phyloP scores from a whole-genome alignment of 2,329 filamentous ascomycete species.

The Elsinoe arachidis region DNA sequence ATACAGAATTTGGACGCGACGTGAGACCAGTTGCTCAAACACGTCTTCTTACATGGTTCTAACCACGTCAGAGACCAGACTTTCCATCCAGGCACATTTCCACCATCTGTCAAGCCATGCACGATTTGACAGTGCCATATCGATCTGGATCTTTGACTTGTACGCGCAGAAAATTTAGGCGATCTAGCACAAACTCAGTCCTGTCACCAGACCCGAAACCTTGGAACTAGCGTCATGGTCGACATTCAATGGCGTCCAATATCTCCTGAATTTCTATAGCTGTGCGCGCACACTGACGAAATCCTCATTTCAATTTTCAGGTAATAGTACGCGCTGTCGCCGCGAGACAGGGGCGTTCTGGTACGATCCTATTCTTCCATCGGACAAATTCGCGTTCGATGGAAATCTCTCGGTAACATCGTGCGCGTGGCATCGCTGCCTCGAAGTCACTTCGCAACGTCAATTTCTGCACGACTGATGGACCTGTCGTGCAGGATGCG shows the following conservation, averaged over 20 bases:
- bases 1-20: constrained; percentile 2
- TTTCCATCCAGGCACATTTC: not conserved
- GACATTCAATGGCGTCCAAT: constrained; percentile 3
- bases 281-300: not conserved
- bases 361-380: not conserved
- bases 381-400: not conserved
- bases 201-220: constrained; percentile 1
- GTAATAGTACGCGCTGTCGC: not conserved
- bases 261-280: not conserved
- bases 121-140: not conserved
- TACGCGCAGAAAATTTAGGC: not conserved
- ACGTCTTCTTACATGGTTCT: not conserved
- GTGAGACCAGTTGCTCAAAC: not conserved
- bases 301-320: not conserved
- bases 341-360: not conserved
- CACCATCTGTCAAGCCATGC: not conserved
- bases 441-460: constrained; percentile 1
- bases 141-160: not conserved
- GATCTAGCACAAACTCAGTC: constrained; percentile 2
- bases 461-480: not conserved
- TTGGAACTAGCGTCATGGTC: constrained; percentile 8
- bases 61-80: constrained; percentile 3
- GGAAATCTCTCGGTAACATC: not conserved
- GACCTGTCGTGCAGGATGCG: not conserved
- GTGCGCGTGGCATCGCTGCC: not conserved